Conservation (phyloP, 768 basidiomycete genomes). For the Mycena amicta region DNA sequence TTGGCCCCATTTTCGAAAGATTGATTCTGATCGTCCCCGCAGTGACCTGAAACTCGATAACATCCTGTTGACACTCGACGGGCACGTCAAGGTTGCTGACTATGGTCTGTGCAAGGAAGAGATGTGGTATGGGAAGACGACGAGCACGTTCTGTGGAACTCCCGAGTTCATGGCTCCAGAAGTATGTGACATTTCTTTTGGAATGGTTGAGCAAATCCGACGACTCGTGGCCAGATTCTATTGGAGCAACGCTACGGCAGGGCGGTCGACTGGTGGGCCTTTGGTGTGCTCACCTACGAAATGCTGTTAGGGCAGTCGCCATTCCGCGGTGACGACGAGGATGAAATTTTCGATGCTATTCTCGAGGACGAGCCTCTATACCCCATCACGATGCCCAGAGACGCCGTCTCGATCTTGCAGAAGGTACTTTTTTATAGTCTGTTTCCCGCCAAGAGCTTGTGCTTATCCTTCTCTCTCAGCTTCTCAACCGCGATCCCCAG, state of each 20-base stretch:
- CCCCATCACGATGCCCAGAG: conserved; percentile 98
- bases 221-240: conserved; percentile 67
- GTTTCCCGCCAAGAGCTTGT: conserved; percentile 8
- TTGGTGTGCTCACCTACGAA: conserved; percentile 97
- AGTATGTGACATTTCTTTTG: conserved; percentile 45
- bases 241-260: conserved; percentile 99
- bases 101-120: conserved; percentile 99
- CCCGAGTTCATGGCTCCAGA: conserved; percentile 99
- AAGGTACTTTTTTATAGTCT: conserved; percentile 54
- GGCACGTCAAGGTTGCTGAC: conserved; percentile 98
- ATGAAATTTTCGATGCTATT: conserved; percentile 99
- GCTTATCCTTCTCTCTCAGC: conserved; percentile 43
- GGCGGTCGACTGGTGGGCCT: conserved; percentile 99
- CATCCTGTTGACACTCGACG: conserved; percentile 93
- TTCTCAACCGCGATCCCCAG: conserved; percentile 88
- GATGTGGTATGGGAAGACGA: conserved; percentile 96
- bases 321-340: conserved; percentile 98
- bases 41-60: conserved; percentile 98
- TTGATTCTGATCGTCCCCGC: conserved; percentile 10
- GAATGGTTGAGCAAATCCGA: background rate
- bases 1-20: background rate
- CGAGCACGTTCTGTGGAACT: conserved; percentile 98
- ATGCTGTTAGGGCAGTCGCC: conserved; percentile 99
- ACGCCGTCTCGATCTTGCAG: conserved; percentile 93
- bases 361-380: conserved; percentile 97